These are phyloP conservation scores for Flammula alnicola DNA, from an alignment of 1,284 basidiomycete species.

Conservation along the genomic window DNA sequence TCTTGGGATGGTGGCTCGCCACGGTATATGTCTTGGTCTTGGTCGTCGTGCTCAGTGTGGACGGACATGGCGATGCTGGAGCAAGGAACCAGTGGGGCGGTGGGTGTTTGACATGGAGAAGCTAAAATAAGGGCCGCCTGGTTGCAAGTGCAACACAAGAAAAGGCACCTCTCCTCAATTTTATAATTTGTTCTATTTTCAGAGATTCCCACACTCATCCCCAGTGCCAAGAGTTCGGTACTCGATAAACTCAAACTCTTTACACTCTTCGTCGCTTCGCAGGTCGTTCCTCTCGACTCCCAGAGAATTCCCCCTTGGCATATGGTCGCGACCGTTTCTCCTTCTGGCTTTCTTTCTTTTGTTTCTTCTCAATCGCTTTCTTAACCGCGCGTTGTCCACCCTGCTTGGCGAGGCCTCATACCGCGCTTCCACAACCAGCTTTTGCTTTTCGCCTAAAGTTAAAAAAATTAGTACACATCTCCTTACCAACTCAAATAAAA, in stretches of 20 bases:
- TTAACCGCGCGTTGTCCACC: slow-evolving; percentile 85
- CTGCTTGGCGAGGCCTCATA: slow-evolving; percentile 76
- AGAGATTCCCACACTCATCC: slow-evolving; percentile 2
- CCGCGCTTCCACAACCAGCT: slow-evolving; percentile 72
- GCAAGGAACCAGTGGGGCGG: slow-evolving; percentile 12
- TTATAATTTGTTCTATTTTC: slow-evolving; percentile 9
- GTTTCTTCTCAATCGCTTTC: slow-evolving; percentile 87
- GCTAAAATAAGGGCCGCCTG: neutral
- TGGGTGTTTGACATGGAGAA: slow-evolving; percentile 5
- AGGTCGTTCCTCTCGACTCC: slow-evolving; percentile 12
- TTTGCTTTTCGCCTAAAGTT: slow-evolving; percentile 75
- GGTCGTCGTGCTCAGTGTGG: slow-evolving; percentile 26
- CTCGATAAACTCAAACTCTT: too few relatives aligned
- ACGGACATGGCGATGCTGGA: slow-evolving; percentile 19
- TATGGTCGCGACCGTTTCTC: slow-evolving; percentile 88
- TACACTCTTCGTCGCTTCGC: slow-evolving; percentile 8
- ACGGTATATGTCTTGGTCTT: slow-evolving; percentile 58
- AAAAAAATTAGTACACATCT: slow-evolving; percentile 5
- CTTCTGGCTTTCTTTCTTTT: slow-evolving; percentile 86
- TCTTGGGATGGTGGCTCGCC: slow-evolving; percentile 48
- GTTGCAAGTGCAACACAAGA: too few relatives aligned
- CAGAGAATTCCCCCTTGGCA: slow-evolving; percentile 36
- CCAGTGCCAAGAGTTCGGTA: too few relatives aligned
- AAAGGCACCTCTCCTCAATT: neutral
- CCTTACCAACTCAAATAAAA: slow-evolving; percentile 1